Evolutionary conservation across 202 grass and related monocot genomes (phyloP).

Genomic region (Schoenoplectus tabernaemontani): DNA sequence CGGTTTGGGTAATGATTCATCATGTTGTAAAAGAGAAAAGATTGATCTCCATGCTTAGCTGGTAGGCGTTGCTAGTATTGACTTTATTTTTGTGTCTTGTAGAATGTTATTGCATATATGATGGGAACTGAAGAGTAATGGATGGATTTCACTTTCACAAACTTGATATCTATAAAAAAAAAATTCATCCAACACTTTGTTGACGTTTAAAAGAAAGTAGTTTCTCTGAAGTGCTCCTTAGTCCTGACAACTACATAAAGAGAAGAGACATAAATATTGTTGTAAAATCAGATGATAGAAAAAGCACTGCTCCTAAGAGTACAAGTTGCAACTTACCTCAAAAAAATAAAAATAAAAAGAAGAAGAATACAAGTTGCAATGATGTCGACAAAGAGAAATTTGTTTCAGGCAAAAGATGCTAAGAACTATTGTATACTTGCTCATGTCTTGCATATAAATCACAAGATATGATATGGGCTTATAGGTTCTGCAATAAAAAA

Average conservation of each 20-base stretch:
- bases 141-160: not conserved
- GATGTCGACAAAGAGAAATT: too few species aligned
- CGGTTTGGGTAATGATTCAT: not conserved
- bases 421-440: too few species aligned
- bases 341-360: too few species aligned
- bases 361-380: too few species aligned
- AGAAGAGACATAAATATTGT: not conserved
- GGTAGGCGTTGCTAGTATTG: not conserved
- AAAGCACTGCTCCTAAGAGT: not conserved
- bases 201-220: not conserved
- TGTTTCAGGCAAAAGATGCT: too few species aligned
- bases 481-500: not conserved
- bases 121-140: not conserved
- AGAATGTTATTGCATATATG: conserved; percentile 6
- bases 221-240: not conserved
- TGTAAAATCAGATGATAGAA: not conserved
- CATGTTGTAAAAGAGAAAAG: not conserved
- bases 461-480: not conserved
- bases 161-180: not conserved
- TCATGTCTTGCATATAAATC: too few species aligned
- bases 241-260: not conserved
- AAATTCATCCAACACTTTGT: not conserved
- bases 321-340: not conserved
- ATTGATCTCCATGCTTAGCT: not conserved
- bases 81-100: not conserved